Conservation (phyloP, 495 filamentous ascomycete genomes). For the Pseudotulostoma volvatum region DNA sequence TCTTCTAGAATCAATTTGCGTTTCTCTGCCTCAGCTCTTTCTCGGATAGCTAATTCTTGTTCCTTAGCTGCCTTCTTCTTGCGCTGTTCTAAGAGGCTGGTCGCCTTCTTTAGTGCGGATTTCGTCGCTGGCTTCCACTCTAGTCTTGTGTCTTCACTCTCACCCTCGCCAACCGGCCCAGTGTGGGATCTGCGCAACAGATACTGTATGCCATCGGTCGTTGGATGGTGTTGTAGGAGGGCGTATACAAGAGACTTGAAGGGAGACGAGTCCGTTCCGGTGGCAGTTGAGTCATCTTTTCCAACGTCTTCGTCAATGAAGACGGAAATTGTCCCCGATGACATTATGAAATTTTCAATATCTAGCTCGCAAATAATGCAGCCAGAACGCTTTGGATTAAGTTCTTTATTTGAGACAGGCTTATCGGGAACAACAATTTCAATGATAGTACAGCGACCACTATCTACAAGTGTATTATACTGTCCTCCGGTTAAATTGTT, state of each 20-base stretch:
- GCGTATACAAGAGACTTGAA: conserved; percentile 70
- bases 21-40: conserved; percentile 58
- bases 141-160: conserved; percentile 18
- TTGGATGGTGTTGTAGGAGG: conserved; percentile 52
- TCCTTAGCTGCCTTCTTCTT: conserved; percentile 67
- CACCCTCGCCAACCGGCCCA: conserved; percentile 43
- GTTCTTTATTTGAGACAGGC: too few species aligned
- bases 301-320: conserved; percentile 72
- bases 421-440: too few species aligned
- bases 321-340: conserved; percentile 18
- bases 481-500: too few species aligned
- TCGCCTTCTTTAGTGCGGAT: conserved; percentile 67
- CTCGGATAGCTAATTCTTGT: conserved; percentile 46
- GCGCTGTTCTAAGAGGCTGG: conserved; percentile 50
- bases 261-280: conserved; percentile 53
- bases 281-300: conserved; percentile 47
- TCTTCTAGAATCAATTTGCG: conserved; percentile 54
- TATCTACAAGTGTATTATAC: too few species aligned
- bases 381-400: neutral
- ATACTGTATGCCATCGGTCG: conserved; percentile 40
- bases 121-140: conserved; percentile 74
- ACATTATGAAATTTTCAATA: conserved; percentile 1
- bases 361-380: conserved; percentile 6
- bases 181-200: conserved; percentile 51
- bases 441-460: too few species aligned